These are phyloP conservation scores for Rhododendron ovatum DNA, from an alignment of 148 eudicot species.

Conservation along the genomic window DNA sequence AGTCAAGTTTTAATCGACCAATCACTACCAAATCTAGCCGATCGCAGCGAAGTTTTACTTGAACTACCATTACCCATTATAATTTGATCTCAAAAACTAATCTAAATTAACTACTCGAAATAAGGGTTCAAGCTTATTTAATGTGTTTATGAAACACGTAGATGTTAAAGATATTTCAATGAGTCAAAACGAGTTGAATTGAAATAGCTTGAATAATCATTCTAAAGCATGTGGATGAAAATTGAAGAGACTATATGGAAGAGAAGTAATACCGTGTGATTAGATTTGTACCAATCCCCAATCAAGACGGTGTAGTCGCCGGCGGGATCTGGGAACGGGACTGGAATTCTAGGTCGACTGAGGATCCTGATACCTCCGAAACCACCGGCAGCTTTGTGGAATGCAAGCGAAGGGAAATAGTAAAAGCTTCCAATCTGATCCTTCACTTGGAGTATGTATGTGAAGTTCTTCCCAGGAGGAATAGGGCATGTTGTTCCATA, in stretches of 20 bases:
- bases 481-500: constrained; percentile 95
- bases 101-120: too few species aligned
- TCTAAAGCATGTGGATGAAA: not conserved
- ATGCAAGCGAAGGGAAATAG: constrained; percentile 87
- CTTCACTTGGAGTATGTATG: constrained; percentile 90
- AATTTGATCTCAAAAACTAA: too few species aligned
- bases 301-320: constrained; percentile 80
- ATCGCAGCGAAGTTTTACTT: not conserved
- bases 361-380: constrained; percentile 87
- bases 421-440: constrained; percentile 97
- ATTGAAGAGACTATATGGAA: not conserved
- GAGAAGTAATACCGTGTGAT: constrained; percentile 65
- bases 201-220: not conserved
- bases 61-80: not conserved
- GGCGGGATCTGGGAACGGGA: constrained; percentile 73
- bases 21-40: not conserved
- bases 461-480: constrained; percentile 87
- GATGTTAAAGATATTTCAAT: not conserved
- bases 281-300: constrained; percentile 87
- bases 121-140: not conserved
- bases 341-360: constrained; percentile 83
- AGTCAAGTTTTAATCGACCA: not conserved
- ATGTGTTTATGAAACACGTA: not conserved
- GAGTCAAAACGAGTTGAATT: not conserved
- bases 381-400: constrained; percentile 96